Evolutionary conservation across 768 basidiomycete species (phyloP).

Genomic region (Gyrodon lividus): DNA sequence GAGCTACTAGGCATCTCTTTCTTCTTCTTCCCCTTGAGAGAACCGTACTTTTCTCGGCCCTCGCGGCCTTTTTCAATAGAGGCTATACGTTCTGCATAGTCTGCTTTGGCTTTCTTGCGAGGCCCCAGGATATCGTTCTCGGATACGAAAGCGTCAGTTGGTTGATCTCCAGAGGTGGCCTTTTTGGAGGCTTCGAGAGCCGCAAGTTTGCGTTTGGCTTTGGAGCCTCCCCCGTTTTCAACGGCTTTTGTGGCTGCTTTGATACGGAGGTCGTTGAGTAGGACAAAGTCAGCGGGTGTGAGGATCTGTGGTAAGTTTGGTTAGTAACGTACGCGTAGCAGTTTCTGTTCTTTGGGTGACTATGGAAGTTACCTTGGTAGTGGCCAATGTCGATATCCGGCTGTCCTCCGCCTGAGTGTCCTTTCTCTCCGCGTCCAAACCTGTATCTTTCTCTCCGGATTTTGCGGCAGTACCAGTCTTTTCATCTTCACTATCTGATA

Average conservation of each 20-base stretch:
- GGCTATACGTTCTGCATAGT: conserved; percentile 92
- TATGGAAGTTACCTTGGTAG: conserved; percentile 71
- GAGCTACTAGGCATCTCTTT: conserved; percentile 80
- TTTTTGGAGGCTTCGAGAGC: conserved; percentile 73
- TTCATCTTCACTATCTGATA: conserved; percentile 87
- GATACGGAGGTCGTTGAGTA: conserved; percentile 84
- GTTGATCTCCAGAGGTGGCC: conserved; percentile 42
- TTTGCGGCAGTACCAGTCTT: conserved; percentile 13
- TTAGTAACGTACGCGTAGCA: background rate
- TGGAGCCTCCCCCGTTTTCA: conserved; percentile 65
- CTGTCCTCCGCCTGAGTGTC: conserved; percentile 30
- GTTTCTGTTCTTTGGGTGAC: background rate
- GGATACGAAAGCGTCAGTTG: conserved; percentile 62
- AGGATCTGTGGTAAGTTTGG: conserved; percentile 61
- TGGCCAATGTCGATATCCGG: conserved; percentile 67
- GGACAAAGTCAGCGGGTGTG: conserved; percentile 93
- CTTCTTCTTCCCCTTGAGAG: conserved; percentile 87
- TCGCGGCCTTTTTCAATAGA: conserved; percentile 91
- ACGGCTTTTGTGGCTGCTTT: conserved; percentile 73
- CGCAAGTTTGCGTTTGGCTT: conserved; percentile 87
- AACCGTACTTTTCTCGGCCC: conserved; percentile 91
- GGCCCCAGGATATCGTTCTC: conserved; percentile 93
- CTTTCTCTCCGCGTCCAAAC: conserved; percentile 4
- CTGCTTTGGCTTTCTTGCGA: conserved; percentile 88
- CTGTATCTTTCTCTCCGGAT: conserved; percentile 6